Evolutionary conservation across 2,329 filamentous ascomycete species (phyloP), one percentile per base, ranked within the genome.

Genomic region (Lasiodiplodia gonubiensis): DNA sequence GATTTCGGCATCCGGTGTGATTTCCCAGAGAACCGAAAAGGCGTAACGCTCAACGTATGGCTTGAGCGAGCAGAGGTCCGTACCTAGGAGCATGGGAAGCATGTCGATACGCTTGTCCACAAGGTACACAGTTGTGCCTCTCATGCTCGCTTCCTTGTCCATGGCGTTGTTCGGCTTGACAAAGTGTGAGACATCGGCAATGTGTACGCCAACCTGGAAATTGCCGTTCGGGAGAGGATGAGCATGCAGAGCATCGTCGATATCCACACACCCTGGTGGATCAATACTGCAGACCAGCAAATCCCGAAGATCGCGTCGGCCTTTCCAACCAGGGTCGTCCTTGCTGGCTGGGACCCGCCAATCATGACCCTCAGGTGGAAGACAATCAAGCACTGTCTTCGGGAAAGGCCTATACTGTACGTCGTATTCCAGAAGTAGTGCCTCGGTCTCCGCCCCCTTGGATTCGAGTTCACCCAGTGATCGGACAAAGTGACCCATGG

Each of bases 41-140:
- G 83, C 82, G 67, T 82, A 85, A 18, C 83, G 92, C 81, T 99
- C 95, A n/a, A 99, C 93, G 74, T 97, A 95, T 0, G 95, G 95
- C 79, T 98, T 98, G 23, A 99, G 84, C 0, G 95, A 99, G 81
- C 95, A 99, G 1, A 99, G 85, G 75, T 99, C 94, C 0, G 95
- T 99, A 68, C 95, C 95, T 14, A 99, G 89, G 37, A 99, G 89
- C 86, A 93, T 94, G 0, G 96, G 96, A 78, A 99, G 86, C 96
- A 99, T 99, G 83, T 99, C 96, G 74, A 99, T 99, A 74, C 95
- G 93, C 85, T 99, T 99, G 80, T 99, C 95, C 3, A 99, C 95
- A 18, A 99, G 85, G 77, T 99, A 99, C 33, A 99, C 95, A 0
- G 94, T 98, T 4, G 95, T 98, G 70, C 95, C 95, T 74, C 95